Evolutionary conservation across 2,329 filamentous ascomycete genomes (phyloP).

Genomic region (Scedosporium apiospermum): DNA sequence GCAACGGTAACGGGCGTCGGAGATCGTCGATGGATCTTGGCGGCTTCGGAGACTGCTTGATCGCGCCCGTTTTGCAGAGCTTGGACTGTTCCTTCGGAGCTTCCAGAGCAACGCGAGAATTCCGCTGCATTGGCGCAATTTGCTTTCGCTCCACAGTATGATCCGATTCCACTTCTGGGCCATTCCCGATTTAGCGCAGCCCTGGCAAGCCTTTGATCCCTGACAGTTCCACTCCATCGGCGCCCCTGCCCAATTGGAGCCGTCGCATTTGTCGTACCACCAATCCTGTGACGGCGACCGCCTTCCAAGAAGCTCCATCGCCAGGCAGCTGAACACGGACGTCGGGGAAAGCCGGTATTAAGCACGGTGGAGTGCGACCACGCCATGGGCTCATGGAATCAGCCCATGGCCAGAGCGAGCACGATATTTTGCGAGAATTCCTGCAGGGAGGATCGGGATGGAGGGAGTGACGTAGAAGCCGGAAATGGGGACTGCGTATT

Average conservation of each 20-base stretch:
- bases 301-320: not conserved
- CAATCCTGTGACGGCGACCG: not conserved
- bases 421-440: not conserved
- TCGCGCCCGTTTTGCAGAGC: too few species aligned
- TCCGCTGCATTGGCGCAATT: too few species aligned
- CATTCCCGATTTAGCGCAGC: not conserved
- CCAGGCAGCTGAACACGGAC: not conserved
- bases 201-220: not conserved
- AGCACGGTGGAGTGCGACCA: not conserved
- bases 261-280: not conserved
- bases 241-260: not conserved
- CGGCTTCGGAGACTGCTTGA: too few species aligned
- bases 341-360: conserved; percentile 3
- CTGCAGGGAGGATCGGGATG: not conserved
- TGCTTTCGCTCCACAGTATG: too few species aligned
- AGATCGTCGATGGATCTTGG: too few species aligned
- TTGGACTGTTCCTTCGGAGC: too few species aligned
- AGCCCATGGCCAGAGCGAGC: not conserved
- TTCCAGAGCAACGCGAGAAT: too few species aligned
- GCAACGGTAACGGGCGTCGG: too few species aligned
- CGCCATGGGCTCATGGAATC: conserved; percentile 4
- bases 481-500: not conserved
- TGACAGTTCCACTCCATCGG: not conserved
- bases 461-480: not conserved
- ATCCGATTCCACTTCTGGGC: too few species aligned